Conservation (phyloP, 805 yeast species). For the Candida ovalis region DNA sequence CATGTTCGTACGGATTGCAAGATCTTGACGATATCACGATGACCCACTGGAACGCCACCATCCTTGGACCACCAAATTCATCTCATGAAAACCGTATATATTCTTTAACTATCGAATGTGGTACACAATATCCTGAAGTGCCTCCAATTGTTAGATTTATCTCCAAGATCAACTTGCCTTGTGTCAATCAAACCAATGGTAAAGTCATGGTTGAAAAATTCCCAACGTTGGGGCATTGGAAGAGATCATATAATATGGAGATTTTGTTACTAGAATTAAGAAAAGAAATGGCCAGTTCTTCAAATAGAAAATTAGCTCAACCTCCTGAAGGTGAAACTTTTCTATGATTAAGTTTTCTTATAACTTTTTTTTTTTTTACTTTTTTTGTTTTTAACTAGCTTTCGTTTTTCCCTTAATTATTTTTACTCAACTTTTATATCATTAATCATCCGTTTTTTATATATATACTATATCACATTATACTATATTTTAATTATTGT, state of each 20-base stretch:
- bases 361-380: not conserved
- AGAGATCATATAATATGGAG: slow-evolving; percentile 88
- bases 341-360: slow-evolving; percentile 6
- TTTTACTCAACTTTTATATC: not conserved
- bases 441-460: too few species aligned
- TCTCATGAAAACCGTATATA: slow-evolving; percentile 93
- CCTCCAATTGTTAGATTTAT: slow-evolving; percentile 84
- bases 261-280: slow-evolving; percentile 85
- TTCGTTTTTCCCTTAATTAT: not conserved
- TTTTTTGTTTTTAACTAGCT: not conserved
- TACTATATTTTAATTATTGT: not conserved
- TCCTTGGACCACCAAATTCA: slow-evolving; percentile 84
- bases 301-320: slow-evolving; percentile 82
- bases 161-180: slow-evolving; percentile 85
- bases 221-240: slow-evolving; percentile 78
- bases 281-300: slow-evolving; percentile 81
- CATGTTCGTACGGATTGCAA: slow-evolving; percentile 91
- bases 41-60: slow-evolving; percentile 98
- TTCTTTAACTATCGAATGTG: slow-evolving; percentile 77
- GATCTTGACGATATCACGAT: slow-evolving; percentile 88
- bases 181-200: slow-evolving; percentile 69
- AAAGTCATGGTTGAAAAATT: slow-evolving; percentile 50
- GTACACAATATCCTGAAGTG: slow-evolving; percentile 76
- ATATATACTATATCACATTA: not conserved
- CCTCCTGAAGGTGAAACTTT: slow-evolving; percentile 82